Conservation (phyloP, 441 rosid genomes). For the Isatis lusitanica region DNA sequence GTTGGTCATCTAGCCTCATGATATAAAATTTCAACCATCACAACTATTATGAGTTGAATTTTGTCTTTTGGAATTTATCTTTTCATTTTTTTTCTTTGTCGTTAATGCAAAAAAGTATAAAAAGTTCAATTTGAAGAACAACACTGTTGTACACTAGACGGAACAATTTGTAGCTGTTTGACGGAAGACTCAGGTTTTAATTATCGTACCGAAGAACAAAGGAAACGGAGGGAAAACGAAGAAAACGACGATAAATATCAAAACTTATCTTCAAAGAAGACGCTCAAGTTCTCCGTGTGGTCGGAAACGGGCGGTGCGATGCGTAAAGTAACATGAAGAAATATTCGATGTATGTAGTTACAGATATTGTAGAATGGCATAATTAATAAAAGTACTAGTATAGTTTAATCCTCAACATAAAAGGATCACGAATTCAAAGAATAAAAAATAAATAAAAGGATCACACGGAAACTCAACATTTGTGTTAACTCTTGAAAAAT, state of each 20-base stretch:
- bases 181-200: background rate
- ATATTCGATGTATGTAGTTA: background rate
- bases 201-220: background rate
- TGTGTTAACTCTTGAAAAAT: background rate
- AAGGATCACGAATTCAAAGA: background rate
- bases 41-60: background rate
- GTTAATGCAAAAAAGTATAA: background rate
- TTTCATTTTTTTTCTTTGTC: background rate
- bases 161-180: background rate
- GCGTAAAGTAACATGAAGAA: background rate
- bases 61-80: background rate
- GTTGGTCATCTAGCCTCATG: background rate
- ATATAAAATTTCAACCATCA: background rate
- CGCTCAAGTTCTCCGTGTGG: background rate
- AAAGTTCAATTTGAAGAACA: background rate
- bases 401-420: background rate
- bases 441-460: background rate
- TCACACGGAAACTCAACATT: background rate
- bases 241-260: background rate
- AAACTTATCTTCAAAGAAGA: background rate
- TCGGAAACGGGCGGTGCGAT: background rate
- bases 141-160: background rate
- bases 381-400: background rate
- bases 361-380: background rate
- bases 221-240: background rate